Conservation (phyloP, 2,329 filamentous ascomycete genomes). For the Fusarium sp. region DNA sequence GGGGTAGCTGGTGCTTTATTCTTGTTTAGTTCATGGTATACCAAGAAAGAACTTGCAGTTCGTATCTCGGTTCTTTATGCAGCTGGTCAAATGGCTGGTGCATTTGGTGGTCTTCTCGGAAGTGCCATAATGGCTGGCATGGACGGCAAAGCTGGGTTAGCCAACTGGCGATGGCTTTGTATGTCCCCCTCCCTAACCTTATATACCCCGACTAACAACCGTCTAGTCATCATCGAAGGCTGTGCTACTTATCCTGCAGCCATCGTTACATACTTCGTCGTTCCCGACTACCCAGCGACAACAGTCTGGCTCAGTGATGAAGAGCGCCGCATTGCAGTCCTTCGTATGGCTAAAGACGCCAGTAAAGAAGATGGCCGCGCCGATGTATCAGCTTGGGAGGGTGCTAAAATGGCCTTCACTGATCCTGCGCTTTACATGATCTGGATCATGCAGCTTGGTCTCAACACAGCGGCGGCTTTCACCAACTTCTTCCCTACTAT, state of each 20-base stretch:
- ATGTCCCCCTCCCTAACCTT: accelerated
- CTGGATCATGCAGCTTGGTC: slow-evolving; percentile 13
- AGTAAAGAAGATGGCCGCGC: slow-evolving; percentile 5
- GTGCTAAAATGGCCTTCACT: slow-evolving; percentile 2
- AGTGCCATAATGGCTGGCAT: slow-evolving; percentile 74
- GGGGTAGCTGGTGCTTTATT: slow-evolving; percentile 1
- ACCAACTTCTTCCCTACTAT: slow-evolving; percentile 16
- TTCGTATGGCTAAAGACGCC: slow-evolving; percentile 8
- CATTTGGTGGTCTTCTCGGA: slow-evolving; percentile 74
- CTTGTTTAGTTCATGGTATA: slow-evolving; percentile 18
- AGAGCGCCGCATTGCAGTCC: slow-evolving; percentile 2
- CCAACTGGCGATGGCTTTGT: slow-evolving; percentile 64
- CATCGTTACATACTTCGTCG: slow-evolving; percentile 1
- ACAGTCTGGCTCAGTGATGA: slow-evolving; percentile 4
- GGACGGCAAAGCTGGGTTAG: slow-evolving; percentile 66
- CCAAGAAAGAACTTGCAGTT: slow-evolving; percentile 71
- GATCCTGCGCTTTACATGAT: slow-evolving; percentile 13
- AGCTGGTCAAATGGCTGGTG: slow-evolving; percentile 74
- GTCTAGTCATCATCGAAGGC: slow-evolving; percentile 8
- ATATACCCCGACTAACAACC: accelerated
- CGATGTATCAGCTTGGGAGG: neutral
- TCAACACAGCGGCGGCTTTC: slow-evolving; percentile 9
- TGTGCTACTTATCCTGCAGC: slow-evolving; percentile 11
- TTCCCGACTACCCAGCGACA: slow-evolving; percentile 18
- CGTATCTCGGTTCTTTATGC: slow-evolving; percentile 74